Evolutionary conservation across 2,329 filamentous ascomycete species (phyloP).

Genomic region (Stachybotrys echinatus): DNA sequence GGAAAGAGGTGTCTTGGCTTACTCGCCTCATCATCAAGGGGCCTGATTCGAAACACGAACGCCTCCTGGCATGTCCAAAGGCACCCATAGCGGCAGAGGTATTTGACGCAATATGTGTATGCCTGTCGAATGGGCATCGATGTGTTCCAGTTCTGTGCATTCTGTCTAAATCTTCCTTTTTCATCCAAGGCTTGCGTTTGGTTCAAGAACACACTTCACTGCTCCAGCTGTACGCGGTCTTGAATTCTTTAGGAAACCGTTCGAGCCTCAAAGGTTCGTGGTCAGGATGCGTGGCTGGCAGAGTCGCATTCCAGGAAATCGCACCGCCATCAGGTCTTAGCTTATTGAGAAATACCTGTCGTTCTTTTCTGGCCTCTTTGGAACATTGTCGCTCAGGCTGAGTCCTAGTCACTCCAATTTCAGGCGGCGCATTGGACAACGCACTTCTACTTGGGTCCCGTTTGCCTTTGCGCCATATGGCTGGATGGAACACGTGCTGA

Average conservation of each 20-base stretch:
- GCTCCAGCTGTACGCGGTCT: constrained; percentile 7
- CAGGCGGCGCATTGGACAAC: neutral
- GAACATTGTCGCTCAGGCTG: neutral
- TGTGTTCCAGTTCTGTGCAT: neutral
- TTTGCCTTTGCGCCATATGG: neutral
- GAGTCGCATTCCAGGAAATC: neutral
- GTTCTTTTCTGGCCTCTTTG: neutral
- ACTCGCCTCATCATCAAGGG: neutral
- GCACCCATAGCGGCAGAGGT: constrained; percentile 11
- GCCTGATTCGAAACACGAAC: constrained; percentile 7
- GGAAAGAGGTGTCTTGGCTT: neutral
- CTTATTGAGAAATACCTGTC: neutral
- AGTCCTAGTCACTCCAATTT: neutral
- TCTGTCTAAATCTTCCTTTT: constrained; percentile 2
- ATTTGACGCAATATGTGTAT: constrained; percentile 9
- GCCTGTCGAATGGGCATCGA: constrained; percentile 10
- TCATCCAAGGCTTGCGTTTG: constrained; percentile 4
- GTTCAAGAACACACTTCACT: constrained; percentile 4
- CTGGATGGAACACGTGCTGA: neutral
- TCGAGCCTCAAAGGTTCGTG: neutral
- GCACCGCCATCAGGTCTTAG: neutral
- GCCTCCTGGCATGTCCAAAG: constrained; percentile 10
- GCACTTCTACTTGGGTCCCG: neutral
- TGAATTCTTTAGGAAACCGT: constrained; percentile 11
- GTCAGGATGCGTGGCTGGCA: neutral